Conservation (phyloP, 2,329 filamentous ascomycete species). For the Penicillium sp. region DNA sequence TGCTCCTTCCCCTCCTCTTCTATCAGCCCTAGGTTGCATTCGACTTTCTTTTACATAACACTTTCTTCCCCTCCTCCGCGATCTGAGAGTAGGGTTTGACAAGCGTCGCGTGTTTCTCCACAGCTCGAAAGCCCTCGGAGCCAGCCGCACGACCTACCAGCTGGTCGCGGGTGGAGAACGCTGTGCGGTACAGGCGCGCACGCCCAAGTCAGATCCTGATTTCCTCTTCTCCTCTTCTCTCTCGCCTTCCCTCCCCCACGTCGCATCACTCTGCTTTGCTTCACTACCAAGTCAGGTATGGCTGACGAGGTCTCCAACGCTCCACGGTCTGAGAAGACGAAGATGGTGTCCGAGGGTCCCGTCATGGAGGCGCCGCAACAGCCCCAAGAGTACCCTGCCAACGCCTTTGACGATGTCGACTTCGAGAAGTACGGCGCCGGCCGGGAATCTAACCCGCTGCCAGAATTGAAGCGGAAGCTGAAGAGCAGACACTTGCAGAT, state of each 20-base stretch:
- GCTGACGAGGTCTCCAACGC: constrained; percentile 23
- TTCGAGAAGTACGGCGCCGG: constrained; percentile 43
- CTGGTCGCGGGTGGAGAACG: constrained; percentile 15
- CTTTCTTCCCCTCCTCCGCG: constrained; percentile 12
- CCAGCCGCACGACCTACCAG: constrained; percentile 8
- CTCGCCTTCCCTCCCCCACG: constrained; percentile 5
- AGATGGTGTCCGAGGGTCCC: constrained; percentile 28
- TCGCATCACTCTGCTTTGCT: too few species aligned
- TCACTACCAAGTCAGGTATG: constrained; percentile 25
- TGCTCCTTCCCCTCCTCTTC: too few species aligned
- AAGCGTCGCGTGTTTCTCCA: constrained; percentile 18
- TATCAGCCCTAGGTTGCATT: not conserved
- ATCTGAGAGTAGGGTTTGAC: constrained; percentile 13
- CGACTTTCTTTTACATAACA: constrained; percentile 32
- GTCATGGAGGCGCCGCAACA: constrained; percentile 30
- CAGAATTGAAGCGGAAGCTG: constrained; percentile 71
- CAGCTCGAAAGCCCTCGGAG: constrained; percentile 11
- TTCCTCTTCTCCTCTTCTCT: constrained; percentile 3
- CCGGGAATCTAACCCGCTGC: constrained; percentile 64
- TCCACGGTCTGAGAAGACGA: constrained; percentile 24
- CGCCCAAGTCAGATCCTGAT: constrained; percentile 15
- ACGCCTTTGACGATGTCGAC: constrained; percentile 34
- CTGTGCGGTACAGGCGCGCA: constrained; percentile 3
- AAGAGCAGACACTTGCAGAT: constrained; percentile 93
- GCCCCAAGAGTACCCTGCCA: constrained; percentile 6